These are phyloP conservation scores for Claviceps sp. DNA, from an alignment of 2,329 filamentous ascomycete species.

Conservation along the genomic window DNA sequence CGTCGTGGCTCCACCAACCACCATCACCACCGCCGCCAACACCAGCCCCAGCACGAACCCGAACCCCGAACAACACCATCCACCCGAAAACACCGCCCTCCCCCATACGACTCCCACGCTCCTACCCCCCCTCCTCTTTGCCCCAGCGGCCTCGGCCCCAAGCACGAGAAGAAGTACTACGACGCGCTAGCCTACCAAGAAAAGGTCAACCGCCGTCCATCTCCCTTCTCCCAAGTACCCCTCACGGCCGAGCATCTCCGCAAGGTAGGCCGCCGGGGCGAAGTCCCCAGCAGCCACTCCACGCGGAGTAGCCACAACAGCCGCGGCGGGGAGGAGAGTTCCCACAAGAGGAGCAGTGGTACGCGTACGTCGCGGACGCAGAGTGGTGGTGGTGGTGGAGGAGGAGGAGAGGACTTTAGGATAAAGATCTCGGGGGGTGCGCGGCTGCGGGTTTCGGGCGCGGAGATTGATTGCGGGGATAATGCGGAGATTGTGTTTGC, in stretches of 20 bases:
- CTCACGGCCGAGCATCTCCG: constrained; percentile 44
- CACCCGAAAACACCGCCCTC: constrained; percentile 23
- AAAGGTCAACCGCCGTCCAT: constrained; percentile 28
- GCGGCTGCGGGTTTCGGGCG: constrained; percentile 40
- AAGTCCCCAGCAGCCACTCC: constrained; percentile 38
- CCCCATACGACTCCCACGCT: constrained; percentile 25
- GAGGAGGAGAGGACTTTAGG: constrained; percentile 40
- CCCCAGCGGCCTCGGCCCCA: constrained; percentile 20
- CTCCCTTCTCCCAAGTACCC: constrained; percentile 20
- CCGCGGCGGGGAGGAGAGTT: constrained; percentile 49
- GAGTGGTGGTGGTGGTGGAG: constrained; percentile 16
- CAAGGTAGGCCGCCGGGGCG: constrained; percentile 32
- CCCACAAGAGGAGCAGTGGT: constrained; percentile 47
- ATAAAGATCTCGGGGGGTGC: constrained; percentile 45
- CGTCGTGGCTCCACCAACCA: constrained; percentile 18
- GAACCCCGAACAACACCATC: constrained; percentile 10
- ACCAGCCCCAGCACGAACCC: too few species aligned
- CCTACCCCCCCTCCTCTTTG: constrained; percentile 8
- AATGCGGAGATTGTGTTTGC: constrained; percentile 48
- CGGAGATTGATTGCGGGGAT: constrained; percentile 44
- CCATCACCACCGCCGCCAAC: too few species aligned
- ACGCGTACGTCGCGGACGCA: constrained; percentile 34
- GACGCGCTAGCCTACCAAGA: constrained; percentile 36
- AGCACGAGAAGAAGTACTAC: constrained; percentile 23
- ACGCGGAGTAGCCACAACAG: constrained; percentile 46